Evolutionary conservation across 108 stramenopile genomes (phyloP), one percentile per base, ranked within the genome.

Genomic region (Pseudonitzschia pungens): DNA sequence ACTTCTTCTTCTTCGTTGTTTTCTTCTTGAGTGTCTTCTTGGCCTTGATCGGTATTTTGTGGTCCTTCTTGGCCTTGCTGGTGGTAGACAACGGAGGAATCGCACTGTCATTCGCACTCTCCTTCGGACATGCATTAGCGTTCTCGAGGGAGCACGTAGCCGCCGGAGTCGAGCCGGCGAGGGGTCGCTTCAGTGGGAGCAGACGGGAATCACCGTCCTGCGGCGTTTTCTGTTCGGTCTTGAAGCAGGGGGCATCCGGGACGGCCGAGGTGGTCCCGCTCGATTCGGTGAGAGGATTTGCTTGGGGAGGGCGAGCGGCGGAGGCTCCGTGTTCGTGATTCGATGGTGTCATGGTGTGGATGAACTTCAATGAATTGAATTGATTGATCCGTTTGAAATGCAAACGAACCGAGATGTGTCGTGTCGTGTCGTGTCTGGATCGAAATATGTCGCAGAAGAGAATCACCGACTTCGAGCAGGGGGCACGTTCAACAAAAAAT

Each of bases 1-100:
- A 88, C 24, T 68, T 77, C 16, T 65, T 24, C 74, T 87, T 88
- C 83, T 87, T 84, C 66, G 78, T 87, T 70, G 83, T 87, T 70
- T 87, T 87, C 70, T 87, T 87, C 70, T 87, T 85, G 22, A 77
- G 45, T 1, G 57, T 60, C 36, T 62, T 62, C 20, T 62, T 42
- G 11, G 72, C 70, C 31, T 72, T 22, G 27, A 44, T 33, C 8
- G 69, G 41, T 18, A 10, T 15, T 0, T 57, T 20, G 16, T 6
- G 36, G 36, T 36, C 36, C 36, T 36, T 36, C 36, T 36, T 36
- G 36, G 36, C 6, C 36, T 36, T 6, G 36, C 6, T 36, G 36
- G 36, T n/a, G n/a, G 36, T 5, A 6, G 36, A 6, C 36, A 36
- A 36, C 6, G 36, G 36, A 36, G 36, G 36, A 36, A 2, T 48